Evolutionary conservation across 306 rosid genomes (phyloP), one percentile per base, ranked within the genome.

Genomic region (Potentilla sterilis): DNA sequence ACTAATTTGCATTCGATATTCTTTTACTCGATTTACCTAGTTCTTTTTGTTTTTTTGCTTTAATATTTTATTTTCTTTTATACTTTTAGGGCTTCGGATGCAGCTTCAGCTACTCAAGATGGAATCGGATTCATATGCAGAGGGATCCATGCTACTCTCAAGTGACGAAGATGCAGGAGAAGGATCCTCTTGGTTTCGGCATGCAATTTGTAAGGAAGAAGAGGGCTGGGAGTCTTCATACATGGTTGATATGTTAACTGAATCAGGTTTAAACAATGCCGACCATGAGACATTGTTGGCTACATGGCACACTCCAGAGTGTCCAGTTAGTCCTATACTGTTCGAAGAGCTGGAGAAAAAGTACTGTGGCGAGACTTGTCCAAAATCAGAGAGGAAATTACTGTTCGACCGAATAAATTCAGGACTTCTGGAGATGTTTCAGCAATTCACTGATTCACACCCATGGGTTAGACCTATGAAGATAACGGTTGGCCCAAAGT

Each of bases 51-150:
- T 48, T 2, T 38, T 66, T 81, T 69, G 55, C 57, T 74, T 73
- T 66, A 69, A 55, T 77, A 18, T 73, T 51, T 22, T 58, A 15
- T 41, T 12, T 67, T 48, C 35, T 46, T 55, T 84, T 69, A 24
- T 57, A 51, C 68, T 80, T 46, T 37, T 76, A 96, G 99, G 96
- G 73, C 99, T 96, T 72, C 89, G 97, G 74, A 86, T 89, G 92
- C 99, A 96, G 84, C 98, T 96, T 86, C 86, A 89, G 87, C 80
- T 92, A 84, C 92, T 96, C 74, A 96, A 89, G 91, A 75, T 77
- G 77, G 99, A 87, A 84, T 88, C 96, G 19, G 92, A 92, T 66
- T 86, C 87, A 14, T 83, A 83, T 47, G 86, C 73, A 42, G 96
- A 89, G 79, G 96, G 91, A 67, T 66, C 87, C 75, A 76, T 83